Evolutionary conservation across 2,329 filamentous ascomycete genomes (phyloP).

Genomic region (Aspergillus chevalieri): DNA sequence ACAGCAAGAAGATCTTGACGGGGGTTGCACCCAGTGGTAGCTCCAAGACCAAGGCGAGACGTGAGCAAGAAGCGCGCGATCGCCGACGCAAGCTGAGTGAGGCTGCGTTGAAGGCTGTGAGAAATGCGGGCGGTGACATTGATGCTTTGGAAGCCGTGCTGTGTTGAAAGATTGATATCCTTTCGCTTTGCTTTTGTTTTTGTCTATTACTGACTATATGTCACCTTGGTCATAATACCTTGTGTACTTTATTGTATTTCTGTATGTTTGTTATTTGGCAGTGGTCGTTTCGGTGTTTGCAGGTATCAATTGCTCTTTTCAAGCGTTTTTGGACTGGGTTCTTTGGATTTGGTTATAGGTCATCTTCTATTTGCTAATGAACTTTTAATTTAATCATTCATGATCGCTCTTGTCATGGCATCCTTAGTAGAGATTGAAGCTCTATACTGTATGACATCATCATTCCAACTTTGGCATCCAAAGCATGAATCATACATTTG

Average conservation of each 20-base stretch:
- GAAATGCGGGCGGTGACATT: constrained; percentile 41
- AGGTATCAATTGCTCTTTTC: constrained; percentile 3
- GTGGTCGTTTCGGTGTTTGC: constrained; percentile 19
- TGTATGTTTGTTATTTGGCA: constrained; percentile 19
- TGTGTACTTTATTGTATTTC: constrained; percentile 1
- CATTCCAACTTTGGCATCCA: too few species aligned
- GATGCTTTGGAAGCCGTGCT: constrained; percentile 38
- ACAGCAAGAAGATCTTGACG: constrained; percentile 71
- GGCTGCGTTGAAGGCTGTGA: constrained; percentile 38
- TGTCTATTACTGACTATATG: constrained; percentile 5
- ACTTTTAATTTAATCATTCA: too few species aligned
- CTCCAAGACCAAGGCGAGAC: constrained; percentile 86
- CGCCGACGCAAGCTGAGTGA: constrained; percentile 50
- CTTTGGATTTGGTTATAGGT: neutral
- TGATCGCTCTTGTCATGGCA: too few species aligned
- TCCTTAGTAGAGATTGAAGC: too few species aligned
- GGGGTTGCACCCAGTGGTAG: constrained; percentile 89
- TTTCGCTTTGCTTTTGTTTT: constrained; percentile 8
- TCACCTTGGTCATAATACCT: neutral
- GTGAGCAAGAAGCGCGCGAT: constrained; percentile 82
- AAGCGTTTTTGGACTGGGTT: constrained; percentile 7
- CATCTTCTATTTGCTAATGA: too few species aligned
- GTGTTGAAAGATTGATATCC: constrained; percentile 21
- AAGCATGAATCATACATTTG: too few species aligned
- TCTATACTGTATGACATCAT: too few species aligned